These are phyloP conservation scores for Pterocarpus santalinus DNA, from an alignment of 306 rosid species.

Conservation along the genomic window DNA sequence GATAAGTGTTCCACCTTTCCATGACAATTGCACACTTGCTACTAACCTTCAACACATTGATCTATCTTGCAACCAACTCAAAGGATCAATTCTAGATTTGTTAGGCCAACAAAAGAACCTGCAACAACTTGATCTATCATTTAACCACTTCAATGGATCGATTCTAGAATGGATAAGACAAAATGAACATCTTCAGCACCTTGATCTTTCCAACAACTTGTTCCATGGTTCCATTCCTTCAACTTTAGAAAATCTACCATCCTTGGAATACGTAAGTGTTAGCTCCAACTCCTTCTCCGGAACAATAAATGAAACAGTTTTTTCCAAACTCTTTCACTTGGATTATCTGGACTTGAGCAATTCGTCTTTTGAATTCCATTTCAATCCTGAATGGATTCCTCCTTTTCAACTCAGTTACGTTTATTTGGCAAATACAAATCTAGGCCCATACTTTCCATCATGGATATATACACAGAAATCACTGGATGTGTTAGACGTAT, in stretches of 20 bases:
- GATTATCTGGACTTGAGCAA: background rate
- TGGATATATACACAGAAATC: conserved; percentile 37
- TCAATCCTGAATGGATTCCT: conserved; percentile 1
- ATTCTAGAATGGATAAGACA: background rate
- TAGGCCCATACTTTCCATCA: conserved; percentile 22
- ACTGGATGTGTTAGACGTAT: fast-evolving
- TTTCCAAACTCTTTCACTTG: conserved; percentile 7
- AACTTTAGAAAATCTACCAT: conserved; percentile 23
- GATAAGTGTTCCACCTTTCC: too few relatives aligned
- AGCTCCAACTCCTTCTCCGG: too few relatives aligned
- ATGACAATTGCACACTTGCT: too few relatives aligned
- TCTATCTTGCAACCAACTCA: too few relatives aligned
- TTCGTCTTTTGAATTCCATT: background rate
- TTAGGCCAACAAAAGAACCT: background rate
- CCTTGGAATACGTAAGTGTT: background rate
- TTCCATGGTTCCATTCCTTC: background rate
- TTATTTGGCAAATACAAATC: background rate
- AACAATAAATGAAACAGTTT: background rate
- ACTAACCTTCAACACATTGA: too few relatives aligned
- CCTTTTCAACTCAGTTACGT: background rate
- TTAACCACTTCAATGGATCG: background rate
- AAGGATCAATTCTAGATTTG: too few relatives aligned
- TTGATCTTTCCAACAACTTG: background rate
- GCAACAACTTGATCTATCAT: background rate
- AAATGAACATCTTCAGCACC: background rate